Base-by-base conservation (phyloP, 345 rosid genomes). In the Syzygium aqueum region DNA sequence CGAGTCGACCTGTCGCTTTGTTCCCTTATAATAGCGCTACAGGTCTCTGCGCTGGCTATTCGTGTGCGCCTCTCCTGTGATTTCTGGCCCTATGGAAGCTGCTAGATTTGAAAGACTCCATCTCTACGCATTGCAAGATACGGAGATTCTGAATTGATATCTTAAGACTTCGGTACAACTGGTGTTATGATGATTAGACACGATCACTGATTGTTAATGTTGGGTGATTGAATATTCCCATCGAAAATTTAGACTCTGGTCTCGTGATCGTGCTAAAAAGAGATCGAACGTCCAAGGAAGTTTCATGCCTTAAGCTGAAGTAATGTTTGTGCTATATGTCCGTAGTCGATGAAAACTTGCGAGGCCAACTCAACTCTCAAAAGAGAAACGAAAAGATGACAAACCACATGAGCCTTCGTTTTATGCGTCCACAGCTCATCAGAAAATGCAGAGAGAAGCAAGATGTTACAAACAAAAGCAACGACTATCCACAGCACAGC, bases 1-100 rank as follows among this genome's bases (percentile, higher is more conserved):
- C 54, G 16, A 90, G 51, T 51, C 85, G 92, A 53, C 95, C 91
- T 3, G 78, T 92, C n/a, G 87, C 92, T 57, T 84, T 92, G 63
- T 91, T 91, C 52, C 93, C 95, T 13, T 92, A 90, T 85, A 92
- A 90, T 85, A 92, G 94, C 88, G 40, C 89, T 84, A 90, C 88
- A 2, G 91, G 91, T 22, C 91, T 92, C 25, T 91, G 93, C 77
- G 86, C 89, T 1, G 88, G 89, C 51, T 91, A 91, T 85, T 87
- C 94, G 53, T 93, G 94, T 51, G 84, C 89, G 10, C 88, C 89
- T 77, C 91, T 93, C 90, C 89, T 85, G 57, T 93, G 87, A 93
- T 73, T 33, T 25, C 80, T 73, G 80, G 80, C 25, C 49, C 46
- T 30, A 0, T 8, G 43, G 78, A 30, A 67, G 78, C 78, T 17